Conservation (phyloP, 495 filamentous ascomycete genomes). For the Gamarada debralockiae region DNA sequence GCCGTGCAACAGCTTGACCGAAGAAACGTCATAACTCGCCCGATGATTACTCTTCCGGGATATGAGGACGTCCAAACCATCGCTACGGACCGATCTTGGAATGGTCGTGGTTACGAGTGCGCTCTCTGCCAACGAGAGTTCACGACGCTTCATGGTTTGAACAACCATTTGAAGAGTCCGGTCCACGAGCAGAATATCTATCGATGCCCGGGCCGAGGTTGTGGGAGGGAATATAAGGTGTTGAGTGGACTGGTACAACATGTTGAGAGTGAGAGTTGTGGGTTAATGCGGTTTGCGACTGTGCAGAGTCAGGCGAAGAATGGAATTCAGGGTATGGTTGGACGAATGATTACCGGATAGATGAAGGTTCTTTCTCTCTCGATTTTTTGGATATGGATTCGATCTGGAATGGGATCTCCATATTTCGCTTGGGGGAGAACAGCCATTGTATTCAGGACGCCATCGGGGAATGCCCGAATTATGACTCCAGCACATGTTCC, state of each 20-base stretch:
- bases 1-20: slow-evolving; percentile 21
- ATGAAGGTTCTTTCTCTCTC: too few relatives aligned
- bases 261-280: slow-evolving; percentile 31
- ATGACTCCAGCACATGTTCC: too few relatives aligned
- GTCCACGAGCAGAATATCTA: slow-evolving; percentile 27
- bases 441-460: too few relatives aligned
- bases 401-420: too few relatives aligned
- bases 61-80: slow-evolving; percentile 12
- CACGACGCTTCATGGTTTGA: slow-evolving; percentile 13
- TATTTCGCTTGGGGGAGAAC: too few relatives aligned
- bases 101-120: slow-evolving; percentile 26
- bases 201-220: slow-evolving; percentile 22
- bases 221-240: slow-evolving; percentile 19
- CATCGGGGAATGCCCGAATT: too few relatives aligned
- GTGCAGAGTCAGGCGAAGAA: slow-evolving; percentile 13
- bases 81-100: slow-evolving; percentile 26
- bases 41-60: slow-evolving; percentile 19
- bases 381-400: too few relatives aligned
- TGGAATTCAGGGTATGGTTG: slow-evolving; percentile 20
- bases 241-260: slow-evolving; percentile 29
- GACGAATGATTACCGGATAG: slow-evolving; percentile 16
- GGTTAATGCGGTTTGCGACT: slow-evolving; percentile 22
- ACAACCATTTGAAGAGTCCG: slow-evolving; percentile 26
- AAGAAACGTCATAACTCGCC: slow-evolving; percentile 27
- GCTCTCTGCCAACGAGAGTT: slow-evolving; percentile 26